Conservation (phyloP, 352 stramenopile genomes). For the Phytopythium delawarense region DNA sequence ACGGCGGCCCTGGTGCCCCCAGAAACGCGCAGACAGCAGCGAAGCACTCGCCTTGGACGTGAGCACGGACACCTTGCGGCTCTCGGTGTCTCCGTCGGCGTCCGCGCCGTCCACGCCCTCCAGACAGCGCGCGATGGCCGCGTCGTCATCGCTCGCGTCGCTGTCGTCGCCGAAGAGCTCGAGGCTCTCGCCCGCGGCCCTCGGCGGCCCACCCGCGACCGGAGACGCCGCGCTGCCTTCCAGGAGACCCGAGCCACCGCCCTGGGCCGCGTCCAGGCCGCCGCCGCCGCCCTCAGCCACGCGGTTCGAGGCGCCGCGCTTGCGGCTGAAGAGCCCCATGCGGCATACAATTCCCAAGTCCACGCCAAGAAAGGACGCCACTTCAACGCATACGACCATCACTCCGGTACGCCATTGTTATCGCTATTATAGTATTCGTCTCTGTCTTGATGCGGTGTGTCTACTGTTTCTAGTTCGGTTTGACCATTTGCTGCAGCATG, state of each 20-base stretch:
- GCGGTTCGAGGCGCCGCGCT: conserved; percentile 13
- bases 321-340: conserved; percentile 42
- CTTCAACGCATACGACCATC: neutral
- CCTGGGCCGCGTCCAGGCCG: neutral
- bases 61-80: conserved; percentile 61
- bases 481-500: conserved; percentile 94
- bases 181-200: conserved; percentile 20
- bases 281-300: conserved; percentile 38
- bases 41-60: conserved; percentile 43
- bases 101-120: conserved; percentile 25
- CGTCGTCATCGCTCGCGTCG: conserved; percentile 80
- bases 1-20: too few relatives aligned
- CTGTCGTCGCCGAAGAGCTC: conserved; percentile 70
- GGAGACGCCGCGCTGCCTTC: neutral
- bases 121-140: conserved; percentile 65
- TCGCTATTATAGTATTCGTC: neutral
- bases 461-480: conserved; percentile 7
- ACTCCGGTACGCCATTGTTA: neutral
- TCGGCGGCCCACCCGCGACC: conserved; percentile 2
- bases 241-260: neutral
- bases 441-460: too few relatives aligned
- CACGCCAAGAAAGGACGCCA: neutral
- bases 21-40: neutral
- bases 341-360: neutral
- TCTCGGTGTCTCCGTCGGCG: conserved; percentile 34